Evolutionary conservation across 2,329 filamentous ascomycete species (phyloP).

Genomic region (Ophiocordyceps robertsii): DNA sequence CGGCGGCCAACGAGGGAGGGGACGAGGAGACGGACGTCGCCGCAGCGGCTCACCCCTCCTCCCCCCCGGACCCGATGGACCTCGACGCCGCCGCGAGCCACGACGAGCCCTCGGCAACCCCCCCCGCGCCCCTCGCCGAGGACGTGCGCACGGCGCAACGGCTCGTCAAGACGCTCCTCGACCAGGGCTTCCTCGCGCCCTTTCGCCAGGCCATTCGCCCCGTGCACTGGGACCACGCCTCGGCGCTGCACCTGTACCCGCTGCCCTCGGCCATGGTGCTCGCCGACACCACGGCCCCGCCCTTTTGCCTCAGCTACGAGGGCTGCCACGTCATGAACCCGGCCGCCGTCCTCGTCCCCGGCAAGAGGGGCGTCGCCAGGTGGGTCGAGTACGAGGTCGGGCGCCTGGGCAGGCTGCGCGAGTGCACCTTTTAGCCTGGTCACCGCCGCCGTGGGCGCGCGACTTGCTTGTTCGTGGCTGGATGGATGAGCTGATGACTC

Average conservation of each 20-base stretch:
- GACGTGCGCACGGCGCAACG: constrained; percentile 52
- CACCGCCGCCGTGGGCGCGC: too few species aligned
- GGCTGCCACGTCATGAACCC: constrained; percentile 95
- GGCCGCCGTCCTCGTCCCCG: constrained; percentile 58
- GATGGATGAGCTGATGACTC: too few species aligned
- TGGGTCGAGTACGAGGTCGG: constrained; percentile 83
- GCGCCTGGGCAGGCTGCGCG: constrained; percentile 46
- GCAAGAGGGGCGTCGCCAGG: constrained; percentile 52
- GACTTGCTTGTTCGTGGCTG: too few species aligned
- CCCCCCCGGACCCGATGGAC: constrained; percentile 23
- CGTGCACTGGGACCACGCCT: constrained; percentile 78
- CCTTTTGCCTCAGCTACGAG: constrained; percentile 85
- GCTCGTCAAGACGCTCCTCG: constrained; percentile 80
- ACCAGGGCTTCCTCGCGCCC: constrained; percentile 79
- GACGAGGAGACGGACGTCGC: constrained; percentile 10
- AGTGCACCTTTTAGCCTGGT: constrained; percentile 44
- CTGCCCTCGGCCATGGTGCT: constrained; percentile 74
- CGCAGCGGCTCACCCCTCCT: constrained; percentile 5
- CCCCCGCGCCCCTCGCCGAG: constrained; percentile 17
- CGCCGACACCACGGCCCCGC: constrained; percentile 66
- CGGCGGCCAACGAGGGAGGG: constrained; percentile 9
- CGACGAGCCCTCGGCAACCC: constrained; percentile 5
- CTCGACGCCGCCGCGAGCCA: constrained; percentile 18
- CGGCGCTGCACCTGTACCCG: constrained; percentile 70
- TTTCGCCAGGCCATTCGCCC: constrained; percentile 72